phyloP scores from a whole-genome alignment of 495 filamentous ascomycete genomes.

The Hypoxylon lenormandii region DNA sequence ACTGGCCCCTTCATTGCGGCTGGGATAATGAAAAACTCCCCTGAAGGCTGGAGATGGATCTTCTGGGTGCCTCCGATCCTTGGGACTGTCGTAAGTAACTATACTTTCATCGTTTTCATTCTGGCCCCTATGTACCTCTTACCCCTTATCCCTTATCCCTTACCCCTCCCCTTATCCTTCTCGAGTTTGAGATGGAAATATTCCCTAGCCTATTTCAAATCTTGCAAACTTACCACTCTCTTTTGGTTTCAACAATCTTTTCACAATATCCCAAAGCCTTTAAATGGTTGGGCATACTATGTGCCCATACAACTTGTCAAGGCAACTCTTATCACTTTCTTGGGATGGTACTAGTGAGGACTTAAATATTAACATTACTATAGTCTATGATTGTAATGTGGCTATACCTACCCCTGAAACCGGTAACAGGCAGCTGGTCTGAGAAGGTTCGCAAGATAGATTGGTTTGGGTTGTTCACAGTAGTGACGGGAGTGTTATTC shows the following conservation, averaged over 20 bases:
- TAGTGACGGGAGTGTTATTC: conserved; percentile 52
- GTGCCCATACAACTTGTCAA: background rate
- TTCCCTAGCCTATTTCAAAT: no score
- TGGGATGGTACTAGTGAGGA: background rate
- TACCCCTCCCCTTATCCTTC: no score
- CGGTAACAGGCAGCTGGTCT: conserved; percentile 43
- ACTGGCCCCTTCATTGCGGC: conserved; percentile 58
- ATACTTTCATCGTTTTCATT: background rate
- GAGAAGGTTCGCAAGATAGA: conserved; percentile 56
- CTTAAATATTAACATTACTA: background rate
- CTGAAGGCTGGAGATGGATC: conserved; percentile 50
- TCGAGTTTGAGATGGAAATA: no score
- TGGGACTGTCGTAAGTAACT: conserved; percentile 37
- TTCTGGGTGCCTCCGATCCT: conserved; percentile 49
- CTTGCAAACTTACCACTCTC: no score
- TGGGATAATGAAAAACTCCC: conserved; percentile 10
- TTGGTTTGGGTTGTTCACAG: conserved; percentile 51
- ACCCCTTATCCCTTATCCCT: no score
- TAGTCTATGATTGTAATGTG: background rate
- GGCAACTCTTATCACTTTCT: background rate
- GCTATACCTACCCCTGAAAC: conserved; percentile 53
- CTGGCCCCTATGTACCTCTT: background rate
- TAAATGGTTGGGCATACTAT: no score
- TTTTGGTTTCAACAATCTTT: no score
- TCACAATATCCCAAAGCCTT: no score